These are phyloP conservation scores for Coemansia sp. DNA, from an alignment of 192 early-diverging fungal genomes.

Conservation along the genomic window DNA sequence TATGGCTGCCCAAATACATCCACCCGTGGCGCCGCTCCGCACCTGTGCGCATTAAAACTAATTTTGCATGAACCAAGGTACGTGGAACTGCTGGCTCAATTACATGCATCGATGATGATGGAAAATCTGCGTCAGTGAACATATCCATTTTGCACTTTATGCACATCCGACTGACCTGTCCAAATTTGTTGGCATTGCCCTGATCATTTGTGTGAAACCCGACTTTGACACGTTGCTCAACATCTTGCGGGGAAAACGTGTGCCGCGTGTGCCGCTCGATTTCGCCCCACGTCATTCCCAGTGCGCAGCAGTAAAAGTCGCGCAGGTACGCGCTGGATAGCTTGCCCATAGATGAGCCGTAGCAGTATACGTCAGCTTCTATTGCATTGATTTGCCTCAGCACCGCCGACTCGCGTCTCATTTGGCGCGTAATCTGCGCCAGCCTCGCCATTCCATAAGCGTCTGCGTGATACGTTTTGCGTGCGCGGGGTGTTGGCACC, in stretches of 20 bases:
- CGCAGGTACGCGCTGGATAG: slow-evolving; percentile 10
- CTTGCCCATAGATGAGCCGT: slow-evolving; percentile 43
- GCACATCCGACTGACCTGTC: not conserved
- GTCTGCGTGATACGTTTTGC: slow-evolving; percentile 18
- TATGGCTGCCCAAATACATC: slow-evolving; percentile 48
- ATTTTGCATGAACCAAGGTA: slow-evolving; percentile 29
- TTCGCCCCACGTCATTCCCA: slow-evolving; percentile 9
- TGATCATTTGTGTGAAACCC: slow-evolving; percentile 40
- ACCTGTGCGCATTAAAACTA: slow-evolving; percentile 16
- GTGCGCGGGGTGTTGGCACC: slow-evolving; percentile 47
- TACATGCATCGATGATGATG: slow-evolving; percentile 11
- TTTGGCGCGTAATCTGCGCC: slow-evolving; percentile 26
- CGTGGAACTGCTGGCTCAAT: slow-evolving; percentile 12
- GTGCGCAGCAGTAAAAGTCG: slow-evolving; percentile 20
- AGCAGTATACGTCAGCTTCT: slow-evolving; percentile 28
- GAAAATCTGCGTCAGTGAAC: slow-evolving; percentile 12
- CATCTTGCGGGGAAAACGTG: not conserved
- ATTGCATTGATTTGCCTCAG: not conserved
- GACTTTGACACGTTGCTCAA: slow-evolving; percentile 7
- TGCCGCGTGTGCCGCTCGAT: not conserved
- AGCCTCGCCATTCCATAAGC: slow-evolving; percentile 57
- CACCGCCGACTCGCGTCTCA: slow-evolving; percentile 1
- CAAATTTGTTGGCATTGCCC: slow-evolving; percentile 19
- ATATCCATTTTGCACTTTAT: slow-evolving; percentile 15
- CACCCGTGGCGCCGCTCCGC: slow-evolving; percentile 16